Base-by-base conservation (phyloP, 2,329 filamentous ascomycete species). In the Xylariomycetidae sp. region DNA sequence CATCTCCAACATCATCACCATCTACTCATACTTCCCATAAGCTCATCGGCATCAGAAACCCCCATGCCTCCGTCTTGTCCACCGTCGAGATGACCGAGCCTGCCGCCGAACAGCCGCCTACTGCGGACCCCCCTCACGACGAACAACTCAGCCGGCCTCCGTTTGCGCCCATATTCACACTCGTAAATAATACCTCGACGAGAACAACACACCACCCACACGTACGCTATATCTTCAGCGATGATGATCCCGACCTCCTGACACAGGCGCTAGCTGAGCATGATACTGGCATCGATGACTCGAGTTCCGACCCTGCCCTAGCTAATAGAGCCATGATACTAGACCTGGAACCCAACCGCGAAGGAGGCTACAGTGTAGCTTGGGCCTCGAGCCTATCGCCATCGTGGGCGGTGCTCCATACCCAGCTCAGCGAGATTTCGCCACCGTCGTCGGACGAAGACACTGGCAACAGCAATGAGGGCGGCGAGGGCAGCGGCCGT, bases 161-260 rank as follows among this genome's bases (percentile, higher is more conserved):
- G 3, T 90, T 94, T 59, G 72, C 79, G 27, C 86, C 88, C 3
- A 83, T 95, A 66, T 96, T 95, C 67, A 84, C 87, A 1, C 69
- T 96, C 26, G 71, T 97, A 44, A 80, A 86, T 53, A 88, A 95
- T 58, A 64, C 73, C 9, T 74, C 77, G n/a, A 81, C 77, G 7
- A 74, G 78, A 49, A 77, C 85, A 28, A 85, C 87, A 41, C 73
- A 87, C 50, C 89, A 97, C 57, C 92, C 90, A 2, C 80, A 77
- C 33, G 80, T 95, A 2, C 88, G 90, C 64, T 97, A 97, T 64
- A 75, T 97, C 53, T 97, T 98, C 66, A 77, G 78, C 48, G 89
- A 97, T 59, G 92, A 97, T 61, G 88, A 96, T 54, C 76, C 80
- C 2, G 84, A 89, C 29, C 67, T 85, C 27, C 68, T 94, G 23